phyloP scores from a whole-genome alignment of 768 basidiomycete genomes.

The Hemileccinum impolitum region DNA sequence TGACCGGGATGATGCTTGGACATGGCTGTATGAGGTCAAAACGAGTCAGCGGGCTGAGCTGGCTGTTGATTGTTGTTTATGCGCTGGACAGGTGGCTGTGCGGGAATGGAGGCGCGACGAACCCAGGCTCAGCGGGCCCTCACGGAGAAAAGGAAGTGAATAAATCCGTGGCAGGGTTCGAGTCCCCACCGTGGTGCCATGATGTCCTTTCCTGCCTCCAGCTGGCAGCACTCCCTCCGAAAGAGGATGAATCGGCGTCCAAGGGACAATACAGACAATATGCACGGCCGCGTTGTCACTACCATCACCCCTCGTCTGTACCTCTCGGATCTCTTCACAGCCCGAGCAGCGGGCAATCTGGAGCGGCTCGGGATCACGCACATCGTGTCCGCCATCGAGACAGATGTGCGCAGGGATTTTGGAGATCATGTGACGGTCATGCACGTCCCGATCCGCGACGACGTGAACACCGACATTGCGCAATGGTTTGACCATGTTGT shows the following conservation, averaged over 20 bases:
- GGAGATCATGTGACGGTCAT: slow-evolving; percentile 39
- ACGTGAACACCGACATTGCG: slow-evolving; percentile 38
- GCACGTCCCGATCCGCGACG: slow-evolving; percentile 51
- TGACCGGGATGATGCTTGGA: slow-evolving; percentile 89
- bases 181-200: slow-evolving; percentile 11
- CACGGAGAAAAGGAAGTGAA: background rate
- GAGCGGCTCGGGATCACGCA: slow-evolving; percentile 65
- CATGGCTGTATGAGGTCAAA: slow-evolving; percentile 42
- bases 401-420: slow-evolving; percentile 26
- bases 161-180: slow-evolving; percentile 1
- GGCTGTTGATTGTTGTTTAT: slow-evolving; percentile 13
- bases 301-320: slow-evolving; percentile 51
- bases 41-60: too few species aligned
- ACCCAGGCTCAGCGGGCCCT: too few species aligned
- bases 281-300: slow-evolving; percentile 23
- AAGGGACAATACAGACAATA: slow-evolving; percentile 4
- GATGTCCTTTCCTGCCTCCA: slow-evolving; percentile 31
- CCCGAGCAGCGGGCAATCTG: slow-evolving; percentile 47
- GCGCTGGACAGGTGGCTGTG: slow-evolving; percentile 14
- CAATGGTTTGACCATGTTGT: slow-evolving; percentile 47
- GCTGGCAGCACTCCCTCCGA: slow-evolving; percentile 28
- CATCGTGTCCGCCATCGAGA: slow-evolving; percentile 62
- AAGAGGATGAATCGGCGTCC: slow-evolving; percentile 16
- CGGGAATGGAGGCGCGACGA: too few species aligned
- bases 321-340: slow-evolving; percentile 60